Evolutionary conservation across 768 basidiomycete species (phyloP), one percentile per base, ranked within the genome.

Genomic region (Russula vinacea): DNA sequence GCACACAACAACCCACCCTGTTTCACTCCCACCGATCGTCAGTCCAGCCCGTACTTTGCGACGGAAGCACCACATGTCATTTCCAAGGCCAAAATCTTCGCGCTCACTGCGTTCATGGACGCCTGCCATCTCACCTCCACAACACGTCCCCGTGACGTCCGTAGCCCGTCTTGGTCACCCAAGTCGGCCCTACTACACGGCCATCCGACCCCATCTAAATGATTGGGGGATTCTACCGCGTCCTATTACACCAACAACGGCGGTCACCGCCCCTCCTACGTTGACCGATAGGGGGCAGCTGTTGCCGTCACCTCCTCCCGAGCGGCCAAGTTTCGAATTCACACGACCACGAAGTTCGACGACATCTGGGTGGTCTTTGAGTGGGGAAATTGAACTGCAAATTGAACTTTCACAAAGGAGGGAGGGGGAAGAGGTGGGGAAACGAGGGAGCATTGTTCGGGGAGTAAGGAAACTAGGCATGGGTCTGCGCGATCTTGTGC

Each of bases 141-240:
- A 26, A 4, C 60, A 40, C 44, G 45, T 26, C 1, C 22, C 56
- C 22, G 26, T 54, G 14, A 32, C 29, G 13, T 60, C 63, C 16
- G 56, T 53, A 14, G 37, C 50, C 10, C 65, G 67, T 26, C 67
- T 68, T 17, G 67, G 67, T 24, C 67, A 68, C 39, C 67, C 67
- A n/a, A 68, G 60, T 53, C 65, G 67, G 14, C 67, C 67, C 0
- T 68, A 68, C 26, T 68, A 68, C 42, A 68, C 67, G 9, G 67
- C 65, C 1, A 68, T 68, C 47, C 60, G 67, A 49, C 66, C 65
- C 11, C 60, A 66, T n/a, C 49, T 40, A 11, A 49, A 22, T 35
- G n/a, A 33, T 26, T 32, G 24, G 9, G 47, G 32, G 19, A 45
- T 19, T 26, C 32, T 33, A 44, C 53, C 60, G 17, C 51, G 50